phyloP scores from a whole-genome alignment of 805 yeast species.

The Candida sphagnicola region DNA sequence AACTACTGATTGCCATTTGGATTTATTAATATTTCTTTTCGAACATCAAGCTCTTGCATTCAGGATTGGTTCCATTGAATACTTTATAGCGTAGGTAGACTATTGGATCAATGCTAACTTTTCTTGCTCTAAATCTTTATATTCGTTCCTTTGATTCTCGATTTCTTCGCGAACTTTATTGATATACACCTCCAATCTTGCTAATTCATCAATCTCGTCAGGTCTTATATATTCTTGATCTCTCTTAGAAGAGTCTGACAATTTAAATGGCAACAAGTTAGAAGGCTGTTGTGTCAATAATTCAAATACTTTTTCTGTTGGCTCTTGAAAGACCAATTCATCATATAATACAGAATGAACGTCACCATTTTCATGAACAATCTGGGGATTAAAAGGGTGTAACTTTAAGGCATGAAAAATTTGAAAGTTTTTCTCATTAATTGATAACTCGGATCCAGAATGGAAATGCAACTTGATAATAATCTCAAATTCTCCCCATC shows the following conservation, averaged over 20 bases:
- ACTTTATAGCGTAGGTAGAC: background rate
- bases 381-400: slow-evolving; percentile 71
- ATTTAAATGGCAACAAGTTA: slow-evolving; percentile 44
- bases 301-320: slow-evolving; percentile 85
- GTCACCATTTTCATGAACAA: slow-evolving; percentile 37
- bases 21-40: too few relatives aligned
- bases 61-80: background rate
- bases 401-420: slow-evolving; percentile 86
- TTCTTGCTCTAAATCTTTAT: slow-evolving; percentile 39
- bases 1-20: background rate
- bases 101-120: slow-evolving; percentile 35
- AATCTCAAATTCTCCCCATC: slow-evolving; percentile 99
- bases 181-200: slow-evolving; percentile 36
- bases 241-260: slow-evolving; percentile 28
- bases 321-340: slow-evolving; percentile 92
- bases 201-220: slow-evolving; percentile 39
- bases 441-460: slow-evolving; percentile 59
- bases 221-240: slow-evolving; percentile 40
- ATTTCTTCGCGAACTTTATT: slow-evolving; percentile 37
- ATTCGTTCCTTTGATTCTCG: slow-evolving; percentile 36
- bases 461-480: slow-evolving; percentile 82
- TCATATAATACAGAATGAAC: slow-evolving; percentile 59
- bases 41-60: background rate
- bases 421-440: slow-evolving; percentile 78
- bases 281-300: slow-evolving; percentile 66